Evolutionary conservation across 1,139 yeast species (phyloP), one percentile per base, ranked within the genome.

Genomic region (Hemisphaericaspora xylanilytica): DNA sequence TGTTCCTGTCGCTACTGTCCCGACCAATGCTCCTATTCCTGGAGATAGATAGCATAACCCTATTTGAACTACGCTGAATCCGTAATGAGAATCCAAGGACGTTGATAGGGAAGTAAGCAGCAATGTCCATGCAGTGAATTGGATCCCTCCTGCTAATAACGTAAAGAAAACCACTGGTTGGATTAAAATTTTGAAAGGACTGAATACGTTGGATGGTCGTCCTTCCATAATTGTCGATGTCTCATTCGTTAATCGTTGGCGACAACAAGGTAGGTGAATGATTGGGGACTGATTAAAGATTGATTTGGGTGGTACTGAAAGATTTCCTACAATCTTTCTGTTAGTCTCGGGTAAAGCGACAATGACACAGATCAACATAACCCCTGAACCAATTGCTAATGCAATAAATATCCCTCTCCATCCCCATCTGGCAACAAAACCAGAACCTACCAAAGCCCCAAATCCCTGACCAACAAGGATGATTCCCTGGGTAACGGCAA

Each of bases 341-440:
- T 76, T 78, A 0, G 95, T 86, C 52, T 87, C 95, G 0, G 95
- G 95, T 9, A 85, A 53, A 0, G 72, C 36, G 1, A 80, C 16
- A 2, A 70, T 53, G 1, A 69, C 67, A 2, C 66, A 28, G 0
- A 67, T 6, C 1, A 72, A 51, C 8, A 73, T 59, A 1, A 60
- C 42, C 1, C 80, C 80, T 13, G 81, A 72, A 4, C 81, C 75
- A 16, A 84, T 78, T 4, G 84, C 80, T 37, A 85, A 59, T 45
- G 85, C 83, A 78, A 87, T 81, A 52, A 86, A 87, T 16, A 85
- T 79, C 0, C 87, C 80, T 43, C 88, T 69, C 94, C 95, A 86
- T 10, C 76, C 73, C 67, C 83, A 76, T 13, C 71, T 58, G 2
- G 75, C 61, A 2, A 81, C 75, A 27, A 86, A 57, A 0, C 73